phyloP scores from a whole-genome alignment of 2,329 filamentous ascomycete genomes.

The Nemania diffusa region DNA sequence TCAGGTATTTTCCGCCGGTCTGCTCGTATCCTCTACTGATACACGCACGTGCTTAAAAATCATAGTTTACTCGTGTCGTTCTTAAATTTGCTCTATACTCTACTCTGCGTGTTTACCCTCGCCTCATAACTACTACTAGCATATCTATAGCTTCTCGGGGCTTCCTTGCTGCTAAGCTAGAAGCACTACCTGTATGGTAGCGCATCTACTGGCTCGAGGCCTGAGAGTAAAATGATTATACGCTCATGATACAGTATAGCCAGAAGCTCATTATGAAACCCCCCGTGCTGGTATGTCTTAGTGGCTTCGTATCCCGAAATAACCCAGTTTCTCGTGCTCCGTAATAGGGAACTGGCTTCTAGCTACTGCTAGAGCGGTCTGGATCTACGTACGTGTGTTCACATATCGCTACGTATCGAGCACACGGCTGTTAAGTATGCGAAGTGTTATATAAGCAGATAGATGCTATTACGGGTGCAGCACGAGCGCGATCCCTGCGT shows the following conservation, averaged over 20 bases:
- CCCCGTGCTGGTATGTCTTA: neutral
- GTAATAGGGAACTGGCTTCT: neutral
- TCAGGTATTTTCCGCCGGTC: too few species aligned
- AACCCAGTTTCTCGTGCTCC: neutral
- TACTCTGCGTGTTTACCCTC: neutral
- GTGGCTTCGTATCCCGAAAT: neutral
- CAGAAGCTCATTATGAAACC: too few species aligned
- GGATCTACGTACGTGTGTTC: neutral
- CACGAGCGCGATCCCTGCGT: neutral
- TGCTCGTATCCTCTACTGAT: neutral
- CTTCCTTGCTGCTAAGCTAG: neutral
- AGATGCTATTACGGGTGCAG: too few species aligned
- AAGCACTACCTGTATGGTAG: neutral
- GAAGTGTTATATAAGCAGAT: neutral
- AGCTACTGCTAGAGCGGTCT: neutral
- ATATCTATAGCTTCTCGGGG: neutral
- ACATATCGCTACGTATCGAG: neutral
- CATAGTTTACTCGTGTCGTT: neutral
- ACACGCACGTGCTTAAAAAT: too few species aligned
- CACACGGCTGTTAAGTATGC: neutral
- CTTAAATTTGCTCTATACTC: too few species aligned
- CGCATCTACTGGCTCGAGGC: too few species aligned
- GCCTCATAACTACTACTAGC: neutral
- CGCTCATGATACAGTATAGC: too few species aligned
- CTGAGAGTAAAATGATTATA: too few species aligned